Evolutionary conservation across 2,329 filamentous ascomycete species (phyloP), one percentile per base, ranked within the genome.

Genomic region (Diaporthe australafricana): DNA sequence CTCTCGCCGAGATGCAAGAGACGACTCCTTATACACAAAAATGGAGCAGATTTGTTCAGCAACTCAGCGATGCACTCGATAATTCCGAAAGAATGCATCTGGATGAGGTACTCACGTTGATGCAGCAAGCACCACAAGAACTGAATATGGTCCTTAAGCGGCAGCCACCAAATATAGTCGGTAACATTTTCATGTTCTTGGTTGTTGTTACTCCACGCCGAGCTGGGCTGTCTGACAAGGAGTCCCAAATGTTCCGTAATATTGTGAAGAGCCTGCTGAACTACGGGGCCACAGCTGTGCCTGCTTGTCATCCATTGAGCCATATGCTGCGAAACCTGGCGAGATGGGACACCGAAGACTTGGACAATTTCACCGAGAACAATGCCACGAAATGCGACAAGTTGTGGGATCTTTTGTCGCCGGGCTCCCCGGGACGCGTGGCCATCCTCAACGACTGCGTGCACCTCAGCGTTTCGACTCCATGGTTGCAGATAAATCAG

Each of bases 71-170:
- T 20, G 56, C 56, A 16, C 56, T 42, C 17, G 38, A 30, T n/a
- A 42, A 16, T 17, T 45, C 56, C 22, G 56, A 62, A n/a, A 62
- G 25, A 38, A 45, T 62, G 16, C 25, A 45, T 5, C 53, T 71
- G 47, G 22, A n/a, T 27, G 45, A 68, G 35, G 70, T 55, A 2
- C 38, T 63, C 17, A 22, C 62, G 7, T 45, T 71, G 16, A 68
- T 71, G 70, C 70, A 53, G 7, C 63, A 62, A 40, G 55, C 70
- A 5, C 63, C 70, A 0, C 53, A 56, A 11, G 45, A 71, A 11
- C 40, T 71, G 20, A 66, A 47, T 47, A 30, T 45, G n/a, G 17
- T 71, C 25, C 63, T 71, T 25, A 27, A 67, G 17, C 50, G 38
- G 22, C 32, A 48, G 45, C 48, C 70, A 4, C 20, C 55, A 27